Evolutionary conservation across 2,329 filamentous ascomycete genomes (phyloP).

Genomic region (Rhynchosporium agropyri): DNA sequence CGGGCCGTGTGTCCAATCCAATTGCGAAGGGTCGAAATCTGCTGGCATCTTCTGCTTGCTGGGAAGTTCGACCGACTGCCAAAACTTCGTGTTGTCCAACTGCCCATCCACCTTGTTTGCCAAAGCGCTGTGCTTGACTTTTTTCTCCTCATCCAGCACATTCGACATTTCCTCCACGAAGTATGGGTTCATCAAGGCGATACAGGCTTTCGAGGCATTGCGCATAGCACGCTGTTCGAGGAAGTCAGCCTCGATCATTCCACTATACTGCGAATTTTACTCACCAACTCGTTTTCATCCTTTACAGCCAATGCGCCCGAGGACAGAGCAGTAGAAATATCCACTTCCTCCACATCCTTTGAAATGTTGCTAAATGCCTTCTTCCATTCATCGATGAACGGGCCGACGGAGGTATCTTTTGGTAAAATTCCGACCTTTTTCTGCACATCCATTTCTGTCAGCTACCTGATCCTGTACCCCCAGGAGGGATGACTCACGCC

Average conservation of each 20-base stretch:
- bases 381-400: conserved; percentile 97
- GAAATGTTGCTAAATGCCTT: conserved; percentile 74
- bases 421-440: conserved; percentile 87
- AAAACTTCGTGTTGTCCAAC: conserved; percentile 92
- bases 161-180: conserved; percentile 98
- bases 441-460: conserved; percentile 46
- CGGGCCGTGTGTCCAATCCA: conserved; percentile 93
- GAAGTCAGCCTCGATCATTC: conserved; percentile 16
- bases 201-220: conserved; percentile 90
- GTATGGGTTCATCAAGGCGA: conserved; percentile 92
- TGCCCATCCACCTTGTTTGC: conserved; percentile 88
- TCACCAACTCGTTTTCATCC: conserved; percentile 84
- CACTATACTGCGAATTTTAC: conserved; percentile 6
- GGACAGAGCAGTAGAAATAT: conserved; percentile 81
- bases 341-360: conserved; percentile 86
- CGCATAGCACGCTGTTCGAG: conserved; percentile 74
- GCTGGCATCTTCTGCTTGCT: conserved; percentile 75
- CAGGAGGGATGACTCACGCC: conserved; percentile 62
- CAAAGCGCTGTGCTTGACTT: conserved; percentile 85
- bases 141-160: conserved; percentile 94
- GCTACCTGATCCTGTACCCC: neutral
- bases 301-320: conserved; percentile 86
- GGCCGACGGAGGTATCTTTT: conserved; percentile 82
- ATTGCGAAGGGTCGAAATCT: conserved; percentile 83
- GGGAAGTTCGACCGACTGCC: conserved; percentile 74